A percentile compares a stretch with the other conserved stretches of the same genome.
phyloP scores from a whole-genome alignment of 1,284 basidiomycete genomes.

The Salmacisia buchloeana region DNA sequence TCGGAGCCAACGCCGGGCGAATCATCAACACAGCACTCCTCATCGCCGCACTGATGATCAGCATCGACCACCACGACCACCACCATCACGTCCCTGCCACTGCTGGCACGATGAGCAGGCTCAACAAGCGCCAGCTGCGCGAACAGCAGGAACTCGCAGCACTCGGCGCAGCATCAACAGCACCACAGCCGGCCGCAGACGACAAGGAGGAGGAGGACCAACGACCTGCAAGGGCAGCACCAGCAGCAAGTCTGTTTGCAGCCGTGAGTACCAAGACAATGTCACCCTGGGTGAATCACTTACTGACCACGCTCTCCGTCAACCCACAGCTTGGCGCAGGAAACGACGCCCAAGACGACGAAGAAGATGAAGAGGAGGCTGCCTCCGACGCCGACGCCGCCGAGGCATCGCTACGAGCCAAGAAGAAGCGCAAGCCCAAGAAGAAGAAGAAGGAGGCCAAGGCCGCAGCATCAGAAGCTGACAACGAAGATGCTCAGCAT shows the following conservation, averaged over 20 bases:
- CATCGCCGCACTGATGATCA: too few relatives aligned
- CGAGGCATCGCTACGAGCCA: constrained; percentile 10
- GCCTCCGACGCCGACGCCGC: constrained; percentile 17
- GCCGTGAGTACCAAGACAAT: neutral
- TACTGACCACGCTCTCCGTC: neutral
- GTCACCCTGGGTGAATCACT: neutral
- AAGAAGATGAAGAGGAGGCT: constrained; percentile 18
- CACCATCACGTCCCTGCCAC: too few relatives aligned
- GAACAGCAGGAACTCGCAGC: constrained; percentile 38
- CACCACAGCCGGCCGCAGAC: neutral
- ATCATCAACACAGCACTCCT: too few relatives aligned
- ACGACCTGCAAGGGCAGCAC: neutral
- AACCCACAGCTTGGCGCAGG: neutral
- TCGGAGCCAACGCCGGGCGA: too few relatives aligned
- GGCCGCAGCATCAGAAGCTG: neutral
- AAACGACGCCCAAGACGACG: constrained; percentile 11
- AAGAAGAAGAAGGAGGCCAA: constrained; percentile 33
- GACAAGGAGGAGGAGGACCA: neutral
- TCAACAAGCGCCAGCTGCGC: constrained; percentile 42
- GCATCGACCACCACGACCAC: too few relatives aligned
- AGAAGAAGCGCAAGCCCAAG: constrained; percentile 44
- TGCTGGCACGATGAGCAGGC: constrained; percentile 16
- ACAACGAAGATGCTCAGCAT: neutral
- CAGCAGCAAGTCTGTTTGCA: neutral
- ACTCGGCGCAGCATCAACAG: constrained; percentile 12